Conservation (phyloP, 805 yeast species). For the Yarrowia alimentaria region DNA sequence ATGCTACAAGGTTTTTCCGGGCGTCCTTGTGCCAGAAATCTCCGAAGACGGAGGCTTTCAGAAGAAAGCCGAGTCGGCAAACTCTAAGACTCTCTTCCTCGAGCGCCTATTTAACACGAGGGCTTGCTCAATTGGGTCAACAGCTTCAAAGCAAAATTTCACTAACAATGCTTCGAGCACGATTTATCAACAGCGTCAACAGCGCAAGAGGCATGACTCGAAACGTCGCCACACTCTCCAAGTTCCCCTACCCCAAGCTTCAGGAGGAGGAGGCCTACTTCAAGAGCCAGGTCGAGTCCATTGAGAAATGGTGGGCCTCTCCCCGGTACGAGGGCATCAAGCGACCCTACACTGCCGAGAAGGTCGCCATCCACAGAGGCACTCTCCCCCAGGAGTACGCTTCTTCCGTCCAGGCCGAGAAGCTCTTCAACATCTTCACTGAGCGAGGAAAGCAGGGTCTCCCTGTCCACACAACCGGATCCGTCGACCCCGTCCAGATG, state of each 20-base stretch:
- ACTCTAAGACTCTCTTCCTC: slow-evolving; percentile 11
- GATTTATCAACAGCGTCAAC: slow-evolving; percentile 16
- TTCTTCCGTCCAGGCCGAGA: slow-evolving; percentile 55
- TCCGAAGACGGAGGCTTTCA: neutral
- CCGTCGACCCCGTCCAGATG: slow-evolving; percentile 63
- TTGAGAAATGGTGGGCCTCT: slow-evolving; percentile 52
- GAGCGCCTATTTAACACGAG: slow-evolving; percentile 23
- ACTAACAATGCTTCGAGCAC: slow-evolving; percentile 18
- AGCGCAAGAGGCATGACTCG: slow-evolving; percentile 23
- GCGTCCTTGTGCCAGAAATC: neutral
- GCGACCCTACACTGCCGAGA: slow-evolving; percentile 53
- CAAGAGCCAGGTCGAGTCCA: slow-evolving; percentile 40
- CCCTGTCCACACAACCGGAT: slow-evolving; percentile 60
- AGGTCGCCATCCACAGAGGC: slow-evolving; percentile 56
- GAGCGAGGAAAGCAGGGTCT: slow-evolving; percentile 43
- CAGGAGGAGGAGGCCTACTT: slow-evolving; percentile 40
- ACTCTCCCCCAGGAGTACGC: slow-evolving; percentile 44
- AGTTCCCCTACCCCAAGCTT: slow-evolving; percentile 42
- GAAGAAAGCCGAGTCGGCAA: slow-evolving; percentile 26
- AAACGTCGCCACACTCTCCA: slow-evolving; percentile 35
- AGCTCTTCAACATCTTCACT: slow-evolving; percentile 48
- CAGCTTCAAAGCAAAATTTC: neutral
- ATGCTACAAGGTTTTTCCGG: neutral
- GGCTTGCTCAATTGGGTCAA: slow-evolving; percentile 9
- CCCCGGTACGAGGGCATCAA: slow-evolving; percentile 49